Evolutionary conservation across 2,329 filamentous ascomycete genomes (phyloP), one percentile per base, ranked within the genome.

Genomic region (Neocucurbitaria cava): DNA sequence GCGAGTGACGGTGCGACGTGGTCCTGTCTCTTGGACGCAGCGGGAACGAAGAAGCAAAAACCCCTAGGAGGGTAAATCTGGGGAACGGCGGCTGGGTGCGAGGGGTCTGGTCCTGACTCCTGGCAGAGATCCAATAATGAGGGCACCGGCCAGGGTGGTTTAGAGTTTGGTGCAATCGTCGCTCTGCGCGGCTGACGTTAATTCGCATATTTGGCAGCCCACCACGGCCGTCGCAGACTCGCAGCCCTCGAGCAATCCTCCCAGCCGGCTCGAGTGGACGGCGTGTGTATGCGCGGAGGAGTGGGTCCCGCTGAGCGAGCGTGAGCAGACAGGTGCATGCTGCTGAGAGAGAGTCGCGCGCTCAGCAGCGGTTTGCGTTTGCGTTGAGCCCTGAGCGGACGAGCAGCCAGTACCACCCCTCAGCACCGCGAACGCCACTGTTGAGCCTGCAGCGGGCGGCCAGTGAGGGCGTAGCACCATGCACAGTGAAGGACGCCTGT

Each of bases 11-110:
- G 50, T 23, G 36, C 36, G 21, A 40, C 24, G 21, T 1, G 20
- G 15, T 11, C 20, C n/a, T 20, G 38, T 23, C n/a, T 35, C 31
- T 24, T 40, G 38, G 38, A 15, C 20, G 38, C 38, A 24, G 40
- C 65, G 64, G 66, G 64, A 69, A 39, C 61, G 61, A 68, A 69
- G 50, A 66, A 68, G 62, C 62, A 68, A 66, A 59, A 20, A 33
- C 33, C 21, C 31, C 33, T 23, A 33, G 31, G 49, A 59, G 57
- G 39, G 60, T 52, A 62, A 64, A 68, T 69, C 68, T 71, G 68
- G 68, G 68, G 68, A 69, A 61, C 18, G 48, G 57, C 64, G 63
- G 62, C 56, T 59, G 57, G 26, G 5, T 49, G 45, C 17, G 35
- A 41, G 40, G 33, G 54, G 28, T 31, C 28, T 11, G 13, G 28